Evolutionary conservation across 768 basidiomycete species (phyloP).

Genomic region (Pleurotus giganteus): DNA sequence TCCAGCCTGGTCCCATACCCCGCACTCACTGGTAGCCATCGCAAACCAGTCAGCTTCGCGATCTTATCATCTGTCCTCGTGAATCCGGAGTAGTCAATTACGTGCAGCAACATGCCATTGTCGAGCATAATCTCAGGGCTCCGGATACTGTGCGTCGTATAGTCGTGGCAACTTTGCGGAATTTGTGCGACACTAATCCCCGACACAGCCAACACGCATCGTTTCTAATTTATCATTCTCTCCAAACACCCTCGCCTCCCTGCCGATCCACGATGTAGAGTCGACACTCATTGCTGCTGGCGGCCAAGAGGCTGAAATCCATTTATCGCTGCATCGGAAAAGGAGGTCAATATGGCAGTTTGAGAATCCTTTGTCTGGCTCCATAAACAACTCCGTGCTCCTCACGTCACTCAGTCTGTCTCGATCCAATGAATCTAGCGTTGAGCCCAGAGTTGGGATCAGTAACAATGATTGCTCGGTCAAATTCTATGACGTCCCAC

Average conservation of each 20-base stretch:
- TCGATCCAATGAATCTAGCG: constrained; percentile 57
- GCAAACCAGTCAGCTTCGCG: constrained; percentile 63
- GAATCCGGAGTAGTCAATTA: constrained; percentile 67
- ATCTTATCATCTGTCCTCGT: constrained; percentile 73
- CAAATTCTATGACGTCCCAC: constrained; percentile 75
- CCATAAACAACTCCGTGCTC: constrained; percentile 84
- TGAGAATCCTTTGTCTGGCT: constrained; percentile 52
- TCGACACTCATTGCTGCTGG: constrained; percentile 58
- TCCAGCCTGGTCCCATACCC: not conserved
- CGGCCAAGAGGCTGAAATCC: constrained; percentile 65
- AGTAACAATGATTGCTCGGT: constrained; percentile 86
- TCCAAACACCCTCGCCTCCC: constrained; percentile 55
- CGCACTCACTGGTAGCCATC: not conserved
- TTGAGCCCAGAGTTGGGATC: constrained; percentile 75
- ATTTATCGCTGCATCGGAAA: constrained; percentile 45
- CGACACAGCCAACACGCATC: constrained; percentile 33
- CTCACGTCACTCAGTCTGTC: constrained; percentile 60
- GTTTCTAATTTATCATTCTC: constrained; percentile 48
- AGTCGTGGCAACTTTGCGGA: constrained; percentile 13
- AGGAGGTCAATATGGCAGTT: constrained; percentile 46
- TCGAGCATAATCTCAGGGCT: constrained; percentile 57
- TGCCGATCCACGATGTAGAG: constrained; percentile 40
- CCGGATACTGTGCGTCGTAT: constrained; percentile 42
- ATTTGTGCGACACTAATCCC: constrained; percentile 8
- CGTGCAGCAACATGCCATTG: constrained; percentile 47